Evolutionary conservation across 345 rosid genomes (phyloP).

Genomic region (Brassica rapa): DNA sequence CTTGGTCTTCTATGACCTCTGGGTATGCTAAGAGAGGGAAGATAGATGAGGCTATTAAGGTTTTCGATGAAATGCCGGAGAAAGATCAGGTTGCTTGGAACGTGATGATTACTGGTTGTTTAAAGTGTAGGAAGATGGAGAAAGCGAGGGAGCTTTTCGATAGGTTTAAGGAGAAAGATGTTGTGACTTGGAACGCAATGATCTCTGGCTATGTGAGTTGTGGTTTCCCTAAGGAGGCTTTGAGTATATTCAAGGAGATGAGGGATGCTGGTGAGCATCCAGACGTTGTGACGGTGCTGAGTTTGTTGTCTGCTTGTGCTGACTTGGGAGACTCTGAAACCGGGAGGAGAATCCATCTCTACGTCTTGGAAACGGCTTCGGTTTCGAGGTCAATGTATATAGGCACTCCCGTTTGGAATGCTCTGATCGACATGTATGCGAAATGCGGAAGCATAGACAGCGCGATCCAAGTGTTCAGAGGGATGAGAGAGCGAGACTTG

Average conservation of each 20-base stretch:
- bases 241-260: slow-evolving; percentile 73
- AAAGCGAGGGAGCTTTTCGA: slow-evolving; percentile 62
- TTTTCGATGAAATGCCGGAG: slow-evolving; percentile 65
- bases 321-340: slow-evolving; percentile 59
- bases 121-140: slow-evolving; percentile 56
- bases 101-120: slow-evolving; percentile 73
- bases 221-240: slow-evolving; percentile 47
- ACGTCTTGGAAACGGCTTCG: slow-evolving; percentile 42
- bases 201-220: slow-evolving; percentile 57
- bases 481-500: slow-evolving; percentile 55
- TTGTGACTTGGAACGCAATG: slow-evolving; percentile 78
- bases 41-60: slow-evolving; percentile 49
- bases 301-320: slow-evolving; percentile 67
- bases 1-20: slow-evolving; percentile 80
- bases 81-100: slow-evolving; percentile 83
- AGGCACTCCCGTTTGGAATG: slow-evolving; percentile 57
- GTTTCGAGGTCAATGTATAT: slow-evolving; percentile 21
- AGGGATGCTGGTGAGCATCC: slow-evolving; percentile 59
- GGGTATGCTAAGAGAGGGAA: slow-evolving; percentile 76
- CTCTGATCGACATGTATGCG: slow-evolving; percentile 68
- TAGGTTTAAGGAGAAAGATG: slow-evolving; percentile 57
- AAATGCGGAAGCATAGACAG: slow-evolving; percentile 63
- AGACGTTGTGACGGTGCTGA: slow-evolving; percentile 64
- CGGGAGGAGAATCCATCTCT: slow-evolving; percentile 56
- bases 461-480: slow-evolving; percentile 58